phyloP scores from a whole-genome alignment of 2,329 filamentous ascomycete species.

The Colletotrichum sojae region DNA sequence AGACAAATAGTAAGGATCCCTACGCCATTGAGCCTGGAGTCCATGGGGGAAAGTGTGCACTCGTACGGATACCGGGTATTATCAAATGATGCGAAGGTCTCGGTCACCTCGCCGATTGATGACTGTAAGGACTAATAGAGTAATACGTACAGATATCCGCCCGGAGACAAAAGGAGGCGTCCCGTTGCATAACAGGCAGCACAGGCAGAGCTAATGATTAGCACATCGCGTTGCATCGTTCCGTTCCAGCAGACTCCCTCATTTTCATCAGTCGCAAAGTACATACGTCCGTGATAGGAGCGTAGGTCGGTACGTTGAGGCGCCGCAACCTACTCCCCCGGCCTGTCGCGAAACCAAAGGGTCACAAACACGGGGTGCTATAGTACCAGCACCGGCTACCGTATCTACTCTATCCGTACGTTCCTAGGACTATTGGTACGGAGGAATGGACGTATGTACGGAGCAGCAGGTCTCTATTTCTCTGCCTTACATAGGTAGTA shows the following conservation, averaged over 20 bases:
- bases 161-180: not conserved
- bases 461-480: too few relatives aligned
- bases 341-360: constrained; percentile 12
- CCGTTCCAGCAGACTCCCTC: not conserved
- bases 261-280: too few relatives aligned
- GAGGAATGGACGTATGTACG: too few relatives aligned
- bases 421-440: too few relatives aligned
- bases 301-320: too few relatives aligned
- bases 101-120: not conserved
- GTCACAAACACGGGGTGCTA: not conserved
- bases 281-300: not conserved
- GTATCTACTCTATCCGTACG: too few relatives aligned
- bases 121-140: not conserved
- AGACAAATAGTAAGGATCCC: too few relatives aligned
- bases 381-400: too few relatives aligned
- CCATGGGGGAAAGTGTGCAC: too few relatives aligned
- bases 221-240: constrained; percentile 7
- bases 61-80: too few relatives aligned
- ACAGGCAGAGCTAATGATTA: constrained; percentile 27
- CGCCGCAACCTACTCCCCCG: not conserved
- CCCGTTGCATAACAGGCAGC: constrained; percentile 17
- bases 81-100: not conserved
- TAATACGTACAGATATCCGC: not conserved
- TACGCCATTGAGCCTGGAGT: too few relatives aligned
- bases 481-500: too few relatives aligned